These are phyloP conservation scores for Chaetomium globosum DNA, from an alignment of 2,329 filamentous ascomycete genomes.

Conservation along the genomic window DNA sequence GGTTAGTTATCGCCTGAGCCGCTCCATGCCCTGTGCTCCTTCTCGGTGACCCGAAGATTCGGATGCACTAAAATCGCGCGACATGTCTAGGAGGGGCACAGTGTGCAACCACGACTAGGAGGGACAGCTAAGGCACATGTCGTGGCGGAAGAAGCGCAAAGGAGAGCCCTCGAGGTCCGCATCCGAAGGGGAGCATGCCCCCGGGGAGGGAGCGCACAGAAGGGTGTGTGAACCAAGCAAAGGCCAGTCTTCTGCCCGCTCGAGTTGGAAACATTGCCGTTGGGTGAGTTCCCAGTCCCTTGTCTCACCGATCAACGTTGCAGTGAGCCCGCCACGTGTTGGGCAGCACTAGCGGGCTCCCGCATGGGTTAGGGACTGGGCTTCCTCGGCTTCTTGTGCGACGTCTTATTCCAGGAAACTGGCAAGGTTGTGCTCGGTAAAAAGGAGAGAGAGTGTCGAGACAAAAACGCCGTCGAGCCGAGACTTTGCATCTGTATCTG, in stretches of 20 bases:
- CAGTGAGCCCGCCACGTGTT: slow-evolving; percentile 30
- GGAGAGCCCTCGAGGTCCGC: neutral
- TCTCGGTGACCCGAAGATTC: slow-evolving; percentile 44
- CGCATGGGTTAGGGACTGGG: slow-evolving; percentile 17
- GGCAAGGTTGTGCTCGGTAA: neutral
- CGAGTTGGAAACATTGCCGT: slow-evolving; percentile 17
- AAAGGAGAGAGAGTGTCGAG: neutral
- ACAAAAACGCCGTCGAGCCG: neutral
- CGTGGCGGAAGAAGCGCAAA: neutral
- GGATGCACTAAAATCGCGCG: slow-evolving; percentile 46
- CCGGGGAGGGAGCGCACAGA: neutral
- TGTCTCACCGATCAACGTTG: slow-evolving; percentile 24
- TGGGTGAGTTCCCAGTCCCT: neutral
- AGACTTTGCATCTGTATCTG: neutral
- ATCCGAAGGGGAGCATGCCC: neutral
- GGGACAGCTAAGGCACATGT: neutral
- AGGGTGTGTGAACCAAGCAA: neutral
- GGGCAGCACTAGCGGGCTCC: slow-evolving; percentile 13
- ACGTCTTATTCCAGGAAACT: slow-evolving; percentile 3
- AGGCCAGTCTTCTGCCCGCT: slow-evolving; percentile 1
- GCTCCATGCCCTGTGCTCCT: too few species aligned
- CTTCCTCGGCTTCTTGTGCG: neutral
- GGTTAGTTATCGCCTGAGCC: neutral
- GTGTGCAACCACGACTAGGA: slow-evolving; percentile 24
- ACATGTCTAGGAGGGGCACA: slow-evolving; percentile 40